These are phyloP conservation scores for Carex arenaria DNA, from an alignment of 202 grass and related monocot genomes.

Conservation along the genomic window DNA sequence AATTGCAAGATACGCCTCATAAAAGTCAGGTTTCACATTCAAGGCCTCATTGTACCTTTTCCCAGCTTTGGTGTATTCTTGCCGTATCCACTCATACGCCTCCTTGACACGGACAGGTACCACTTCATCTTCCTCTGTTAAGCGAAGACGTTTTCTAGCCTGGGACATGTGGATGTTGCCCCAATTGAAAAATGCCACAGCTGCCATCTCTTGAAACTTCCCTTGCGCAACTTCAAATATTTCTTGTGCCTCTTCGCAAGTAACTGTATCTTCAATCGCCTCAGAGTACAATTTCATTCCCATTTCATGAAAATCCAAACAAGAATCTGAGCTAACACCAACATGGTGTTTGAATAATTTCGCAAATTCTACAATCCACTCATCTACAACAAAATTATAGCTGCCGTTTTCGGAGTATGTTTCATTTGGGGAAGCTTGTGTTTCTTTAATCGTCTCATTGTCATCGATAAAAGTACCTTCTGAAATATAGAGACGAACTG, in stretches of 20 bases:
- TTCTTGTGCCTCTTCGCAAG: conserved; percentile 81
- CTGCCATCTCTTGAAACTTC: conserved; percentile 91
- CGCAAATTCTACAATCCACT: conserved; percentile 87
- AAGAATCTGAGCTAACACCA: conserved; percentile 67
- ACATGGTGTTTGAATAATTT: conserved; percentile 84
- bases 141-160: conserved; percentile 66
- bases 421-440: conserved; percentile 36
- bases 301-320: conserved; percentile 72
- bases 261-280: conserved; percentile 84
- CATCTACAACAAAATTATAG: conserved; percentile 55
- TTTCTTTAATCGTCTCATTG: conserved; percentile 34
- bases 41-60: conserved; percentile 57
- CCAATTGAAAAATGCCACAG: conserved; percentile 89
- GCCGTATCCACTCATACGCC: conserved; percentile 63
- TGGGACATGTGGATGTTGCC: conserved; percentile 84
- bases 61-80: conserved; percentile 68
- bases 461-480: conserved; percentile 71
- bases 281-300: conserved; percentile 80
- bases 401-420: conserved; percentile 52
- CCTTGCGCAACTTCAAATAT: conserved; percentile 71
- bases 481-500: conserved; percentile 64
- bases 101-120: conserved; percentile 44
- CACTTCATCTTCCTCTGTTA: conserved; percentile 47
- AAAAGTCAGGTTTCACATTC: conserved; percentile 73
- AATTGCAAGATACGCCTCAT: conserved; percentile 79